These are phyloP conservation scores for Globisporangium viniferum DNA, from an alignment of 352 stramenopile species.

Conservation along the genomic window DNA sequence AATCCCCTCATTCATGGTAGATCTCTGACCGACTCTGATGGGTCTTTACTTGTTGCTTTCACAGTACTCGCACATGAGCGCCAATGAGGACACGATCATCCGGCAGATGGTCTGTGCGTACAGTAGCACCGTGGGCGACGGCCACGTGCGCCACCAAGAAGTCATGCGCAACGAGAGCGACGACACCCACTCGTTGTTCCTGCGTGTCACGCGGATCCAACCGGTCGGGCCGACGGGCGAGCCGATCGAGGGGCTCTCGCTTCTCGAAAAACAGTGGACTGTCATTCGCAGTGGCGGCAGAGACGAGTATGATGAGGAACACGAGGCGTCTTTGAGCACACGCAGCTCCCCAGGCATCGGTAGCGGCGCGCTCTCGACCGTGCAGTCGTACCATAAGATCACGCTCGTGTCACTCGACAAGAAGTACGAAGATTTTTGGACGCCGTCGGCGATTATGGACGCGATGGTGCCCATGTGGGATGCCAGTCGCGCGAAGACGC, in stretches of 20 bases:
- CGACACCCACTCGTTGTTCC: not conserved
- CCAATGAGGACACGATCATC: constrained; percentile 2
- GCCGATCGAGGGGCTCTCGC: not conserved
- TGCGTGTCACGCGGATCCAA: constrained; percentile 18
- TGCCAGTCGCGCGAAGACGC: not conserved
- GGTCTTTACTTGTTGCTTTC: no score
- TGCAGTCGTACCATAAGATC: constrained; percentile 1
- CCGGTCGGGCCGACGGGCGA: not conserved
- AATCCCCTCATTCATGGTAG: no score
- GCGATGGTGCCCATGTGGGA: not conserved
- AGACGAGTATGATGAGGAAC: no score
- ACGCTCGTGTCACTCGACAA: not conserved
- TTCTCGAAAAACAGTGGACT: not conserved
- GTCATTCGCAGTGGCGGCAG: not conserved
- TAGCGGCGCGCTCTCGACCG: not conserved
- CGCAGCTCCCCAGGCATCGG: no score
- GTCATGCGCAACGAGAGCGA: constrained; percentile 12
- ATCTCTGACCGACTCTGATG: no score
- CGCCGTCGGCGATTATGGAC: not conserved
- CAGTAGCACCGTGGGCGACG: constrained; percentile 16
- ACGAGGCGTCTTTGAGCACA: no score
- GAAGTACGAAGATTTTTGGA: not conserved
- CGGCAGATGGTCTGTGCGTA: constrained; percentile 12
- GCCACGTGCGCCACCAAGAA: constrained; percentile 25
- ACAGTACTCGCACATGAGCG: not conserved